A percentile compares a stretch with the other conserved stretches of the same genome.
Evolutionary conservation across 441 rosid genomes (phyloP).

Genomic region (Adansonia gregorii): DNA sequence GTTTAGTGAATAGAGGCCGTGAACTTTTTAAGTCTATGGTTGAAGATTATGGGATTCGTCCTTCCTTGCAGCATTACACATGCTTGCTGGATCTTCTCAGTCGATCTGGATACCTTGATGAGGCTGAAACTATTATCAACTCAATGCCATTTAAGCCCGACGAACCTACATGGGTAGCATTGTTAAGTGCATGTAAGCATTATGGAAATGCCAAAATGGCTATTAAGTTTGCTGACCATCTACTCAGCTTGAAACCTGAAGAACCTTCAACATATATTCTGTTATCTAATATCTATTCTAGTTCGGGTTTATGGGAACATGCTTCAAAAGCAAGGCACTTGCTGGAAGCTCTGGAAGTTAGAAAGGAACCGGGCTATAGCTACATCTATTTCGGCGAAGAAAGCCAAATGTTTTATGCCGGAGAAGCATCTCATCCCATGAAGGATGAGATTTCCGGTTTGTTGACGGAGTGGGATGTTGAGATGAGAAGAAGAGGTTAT

Average conservation of each 20-base stretch:
- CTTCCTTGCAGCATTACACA: conserved; percentile 79
- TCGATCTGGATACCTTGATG: conserved; percentile 73
- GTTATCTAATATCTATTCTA: conserved; percentile 69
- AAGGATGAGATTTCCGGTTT: conserved; percentile 53
- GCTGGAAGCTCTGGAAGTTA: conserved; percentile 55
- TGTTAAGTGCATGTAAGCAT: conserved; percentile 76
- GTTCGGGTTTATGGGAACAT: conserved; percentile 62
- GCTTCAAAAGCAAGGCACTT: conserved; percentile 60
- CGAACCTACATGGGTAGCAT: conserved; percentile 88
- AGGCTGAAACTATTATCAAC: conserved; percentile 63
- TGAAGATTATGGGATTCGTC: conserved; percentile 53
- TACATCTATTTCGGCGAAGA: conserved; percentile 55
- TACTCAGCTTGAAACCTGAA: conserved; percentile 51
- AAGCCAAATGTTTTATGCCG: conserved; percentile 67
- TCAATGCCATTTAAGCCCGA: conserved; percentile 78
- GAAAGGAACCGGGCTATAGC: conserved; percentile 77
- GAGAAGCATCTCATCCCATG: conserved; percentile 61
- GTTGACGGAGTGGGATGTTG: conserved; percentile 55
- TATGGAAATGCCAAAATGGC: conserved; percentile 60
- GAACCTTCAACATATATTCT: conserved; percentile 76
- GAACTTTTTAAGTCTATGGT: conserved; percentile 62
- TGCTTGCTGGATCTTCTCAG: conserved; percentile 80
- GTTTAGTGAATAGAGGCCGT: conserved; percentile 66
- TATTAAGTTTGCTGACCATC: conserved; percentile 55
- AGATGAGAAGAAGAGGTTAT: conserved; percentile 75